A percentile compares a stretch with the other conserved stretches of the same genome.
phyloP scores from a whole-genome alignment of 345 rosid species.

The Hirschfeldia incana region DNA sequence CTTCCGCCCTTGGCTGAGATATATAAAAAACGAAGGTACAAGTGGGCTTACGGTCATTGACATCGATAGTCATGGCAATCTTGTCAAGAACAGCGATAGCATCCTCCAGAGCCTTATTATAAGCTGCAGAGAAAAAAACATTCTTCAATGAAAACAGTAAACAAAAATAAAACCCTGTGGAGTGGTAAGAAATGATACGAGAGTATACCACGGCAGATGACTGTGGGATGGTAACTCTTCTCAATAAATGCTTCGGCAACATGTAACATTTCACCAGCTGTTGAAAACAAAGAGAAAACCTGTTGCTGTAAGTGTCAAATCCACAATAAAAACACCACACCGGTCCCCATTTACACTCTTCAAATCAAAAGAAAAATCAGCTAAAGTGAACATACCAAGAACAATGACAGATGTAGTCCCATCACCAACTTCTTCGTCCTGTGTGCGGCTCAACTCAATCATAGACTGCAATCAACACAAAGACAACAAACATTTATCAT shows the following conservation, averaged over 20 bases:
- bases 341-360: not conserved
- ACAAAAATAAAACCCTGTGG: not conserved
- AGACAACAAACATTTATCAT: not conserved
- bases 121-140: conserved; percentile 56
- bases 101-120: conserved; percentile 92
- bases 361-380: not conserved
- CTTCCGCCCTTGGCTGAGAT: not conserved
- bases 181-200: not conserved
- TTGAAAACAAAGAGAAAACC: not conserved
- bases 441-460: conserved; percentile 95
- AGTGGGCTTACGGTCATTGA: conserved; percentile 70
- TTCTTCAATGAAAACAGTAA: not conserved
- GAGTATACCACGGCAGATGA: conserved; percentile 77
- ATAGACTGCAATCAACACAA: conserved; percentile 59
- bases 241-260: conserved; percentile 93
- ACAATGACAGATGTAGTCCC: conserved; percentile 98
- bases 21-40: not conserved
- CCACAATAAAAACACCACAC: not conserved
- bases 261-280: conserved; percentile 99
- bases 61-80: conserved; percentile 83
- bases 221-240: conserved; percentile 91
- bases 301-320: not conserved
- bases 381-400: conserved; percentile 57
- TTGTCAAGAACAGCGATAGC: conserved; percentile 88
- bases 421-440: conserved; percentile 98